Evolutionary conservation across 2,329 filamentous ascomycete species (phyloP), one percentile per base, ranked within the genome.

Genomic region (Neopestalotiopsis rosae): DNA sequence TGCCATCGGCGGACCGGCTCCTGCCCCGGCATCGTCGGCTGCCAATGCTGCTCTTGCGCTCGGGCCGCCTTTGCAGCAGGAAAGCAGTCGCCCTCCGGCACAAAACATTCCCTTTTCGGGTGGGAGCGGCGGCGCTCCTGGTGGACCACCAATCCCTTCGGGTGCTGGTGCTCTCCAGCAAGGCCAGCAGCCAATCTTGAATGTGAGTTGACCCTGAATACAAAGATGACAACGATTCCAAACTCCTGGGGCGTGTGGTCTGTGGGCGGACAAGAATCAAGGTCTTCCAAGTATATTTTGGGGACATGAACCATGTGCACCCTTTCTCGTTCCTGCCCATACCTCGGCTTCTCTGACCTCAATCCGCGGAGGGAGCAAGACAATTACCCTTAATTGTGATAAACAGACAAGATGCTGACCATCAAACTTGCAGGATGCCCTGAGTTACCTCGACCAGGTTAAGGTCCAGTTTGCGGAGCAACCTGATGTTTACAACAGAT

Each of bases 401-500:
- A 28, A 28, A 28, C 34, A 80, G 72, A 81, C 74, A 45, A 59
- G 64, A 65, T 14, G 20, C 34, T 34, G 14, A 56, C 69, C 67
- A 7, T 38, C 10, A 10, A 38, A 38, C 68, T 61, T 72, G 38
- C 74, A 89, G 85, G 85, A 90, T 77, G 96, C 96, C 40, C 87
- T 99, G 59, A 98, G 94, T 76, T 99, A 99, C 78, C 89, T 99
- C 30, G 96, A 99, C 78, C 96, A 98, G 81, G 96, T 99, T 72
- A 99, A 99, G 81, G 95, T 98, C 34, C 95, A 97, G 77, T 99
- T 99, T 75, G 93, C 94, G 70, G 95, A 98, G 72, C 94, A 98
- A 74, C 95, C 96, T 4, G 95, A 98, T 80, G 96, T 99, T 0
- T 99, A 99, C 77, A 98, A 98, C 77, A 88, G 93, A 49, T 98